Percentiles rank a stretch among this genome's conserved stretches.
These are phyloP conservation scores for Pistacia atlantica DNA, from an alignment of 345 rosid species.

Conservation along the genomic window DNA sequence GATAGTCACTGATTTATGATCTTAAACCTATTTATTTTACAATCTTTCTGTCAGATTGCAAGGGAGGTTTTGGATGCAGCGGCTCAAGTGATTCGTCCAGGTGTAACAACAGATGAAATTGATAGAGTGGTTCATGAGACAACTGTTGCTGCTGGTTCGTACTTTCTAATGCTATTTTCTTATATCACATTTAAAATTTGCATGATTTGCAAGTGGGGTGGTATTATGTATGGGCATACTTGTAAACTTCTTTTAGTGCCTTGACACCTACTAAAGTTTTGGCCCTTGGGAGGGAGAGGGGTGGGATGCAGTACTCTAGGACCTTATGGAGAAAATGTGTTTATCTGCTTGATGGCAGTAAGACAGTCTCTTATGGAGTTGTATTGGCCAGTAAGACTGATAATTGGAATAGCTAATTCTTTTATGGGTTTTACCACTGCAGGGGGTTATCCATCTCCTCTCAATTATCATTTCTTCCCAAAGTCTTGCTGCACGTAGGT, in stretches of 20 bases:
- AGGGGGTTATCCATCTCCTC: conserved; percentile 99
- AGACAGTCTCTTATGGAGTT: not conserved
- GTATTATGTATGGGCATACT: not conserved
- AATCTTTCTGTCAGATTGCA: conserved; percentile 53
- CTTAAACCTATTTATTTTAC: not conserved
- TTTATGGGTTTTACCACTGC: conserved; percentile 28
- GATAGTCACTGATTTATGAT: not conserved
- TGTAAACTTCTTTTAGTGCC: too few relatives aligned
- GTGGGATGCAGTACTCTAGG: too few relatives aligned
- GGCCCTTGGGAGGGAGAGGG: not conserved
- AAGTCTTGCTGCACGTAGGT: conserved; percentile 99
- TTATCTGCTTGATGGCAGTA: not conserved
- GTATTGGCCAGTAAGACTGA: not conserved
- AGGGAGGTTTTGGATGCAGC: conserved; percentile 94
- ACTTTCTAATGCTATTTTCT: not conserved
- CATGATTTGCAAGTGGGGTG: not conserved
- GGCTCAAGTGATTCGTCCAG: conserved; percentile 73
- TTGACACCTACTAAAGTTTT: not conserved
- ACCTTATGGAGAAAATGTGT: not conserved
- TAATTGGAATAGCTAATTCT: not conserved
- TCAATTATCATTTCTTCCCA: conserved; percentile 92
- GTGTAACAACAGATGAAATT: conserved; percentile 95
- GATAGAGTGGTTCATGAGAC: conserved; percentile 92
- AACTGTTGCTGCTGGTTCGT: conserved; percentile 79
- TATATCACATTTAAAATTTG: not conserved